These are phyloP conservation scores for Rhamnella rubrinervis DNA, from an alignment of 331 rosid genomes.

Conservation along the genomic window DNA sequence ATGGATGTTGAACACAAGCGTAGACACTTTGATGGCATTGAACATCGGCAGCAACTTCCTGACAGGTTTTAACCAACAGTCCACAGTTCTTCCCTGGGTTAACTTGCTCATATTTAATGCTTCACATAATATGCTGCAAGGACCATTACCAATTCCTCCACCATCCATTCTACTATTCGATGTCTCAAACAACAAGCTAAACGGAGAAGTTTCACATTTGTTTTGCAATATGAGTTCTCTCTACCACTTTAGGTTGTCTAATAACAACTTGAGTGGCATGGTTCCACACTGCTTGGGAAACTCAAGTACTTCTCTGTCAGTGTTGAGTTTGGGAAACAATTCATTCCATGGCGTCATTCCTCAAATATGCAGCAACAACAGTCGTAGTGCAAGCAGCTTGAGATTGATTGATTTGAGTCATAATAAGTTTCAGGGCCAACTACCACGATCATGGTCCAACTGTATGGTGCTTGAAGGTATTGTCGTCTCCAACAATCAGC, in stretches of 20 bases:
- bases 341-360: neutral
- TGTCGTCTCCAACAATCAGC: neutral
- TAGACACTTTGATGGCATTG: conserved; percentile 10
- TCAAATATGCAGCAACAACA: neutral
- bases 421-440: neutral
- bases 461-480: neutral
- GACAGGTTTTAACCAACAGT: conserved; percentile 1
- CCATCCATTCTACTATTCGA: neutral
- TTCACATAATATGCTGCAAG: neutral
- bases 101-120: neutral
- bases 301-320: no score
- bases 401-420: neutral
- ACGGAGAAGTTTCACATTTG: no score
- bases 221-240: no score
- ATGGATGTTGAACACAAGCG: conserved; percentile 24
- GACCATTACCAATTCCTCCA: neutral
- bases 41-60: neutral
- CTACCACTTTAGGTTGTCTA: no score
- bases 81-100: neutral
- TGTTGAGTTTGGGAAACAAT: no score
- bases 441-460: neutral
- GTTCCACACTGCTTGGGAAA: no score
- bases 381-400: neutral
- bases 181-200: no score
- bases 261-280: no score